A percentile compares a stretch with the other conserved stretches of the same genome.
Evolutionary conservation across 2,329 filamentous ascomycete species (phyloP).

Genomic region (Xylaria multiplex): DNA sequence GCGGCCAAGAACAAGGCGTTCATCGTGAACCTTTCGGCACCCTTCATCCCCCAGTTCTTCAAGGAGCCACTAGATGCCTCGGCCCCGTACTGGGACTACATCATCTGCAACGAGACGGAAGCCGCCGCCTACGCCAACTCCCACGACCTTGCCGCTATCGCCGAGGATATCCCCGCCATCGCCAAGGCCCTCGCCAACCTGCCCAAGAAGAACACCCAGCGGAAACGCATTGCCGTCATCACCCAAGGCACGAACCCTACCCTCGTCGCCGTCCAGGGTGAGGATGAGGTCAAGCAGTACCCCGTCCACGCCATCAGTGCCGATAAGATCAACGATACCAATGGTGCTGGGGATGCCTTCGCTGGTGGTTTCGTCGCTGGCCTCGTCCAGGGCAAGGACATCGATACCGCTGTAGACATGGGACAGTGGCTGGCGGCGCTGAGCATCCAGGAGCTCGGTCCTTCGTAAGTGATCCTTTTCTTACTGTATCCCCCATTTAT

Average conservation of each 20-base stretch:
- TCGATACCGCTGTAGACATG: slow-evolving; percentile 85
- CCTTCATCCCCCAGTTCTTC: slow-evolving; percentile 98
- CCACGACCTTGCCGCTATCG: slow-evolving; percentile 51
- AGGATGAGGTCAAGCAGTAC: slow-evolving; percentile 77
- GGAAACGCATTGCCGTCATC: slow-evolving; percentile 87
- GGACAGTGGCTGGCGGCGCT: slow-evolving; percentile 96
- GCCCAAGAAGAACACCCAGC: slow-evolving; percentile 89
- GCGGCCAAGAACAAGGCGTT: slow-evolving; percentile 90
- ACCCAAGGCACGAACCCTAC: slow-evolving; percentile 96
- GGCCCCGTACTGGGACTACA: slow-evolving; percentile 91
- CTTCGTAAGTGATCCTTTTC: slow-evolving; percentile 75
- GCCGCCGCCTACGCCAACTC: slow-evolving; percentile 86
- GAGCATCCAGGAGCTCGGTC: slow-evolving; percentile 94
- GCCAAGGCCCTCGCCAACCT: slow-evolving; percentile 85
- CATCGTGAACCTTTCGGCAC: slow-evolving; percentile 89
- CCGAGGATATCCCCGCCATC: slow-evolving; percentile 81
- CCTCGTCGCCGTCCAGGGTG: slow-evolving; percentile 79
- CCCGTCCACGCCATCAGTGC: slow-evolving; percentile 81
- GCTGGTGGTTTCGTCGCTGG: slow-evolving; percentile 93
- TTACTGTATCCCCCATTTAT: slow-evolving; percentile 6
- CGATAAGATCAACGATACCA: slow-evolving; percentile 91
- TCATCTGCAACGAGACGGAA: slow-evolving; percentile 98
- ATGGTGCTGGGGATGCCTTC: slow-evolving; percentile 96
- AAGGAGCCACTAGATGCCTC: slow-evolving; percentile 91
- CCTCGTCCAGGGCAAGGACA: slow-evolving; percentile 82